Conservation (phyloP, 1,139 yeast species). For the Candida pseudoviswanathii region DNA sequence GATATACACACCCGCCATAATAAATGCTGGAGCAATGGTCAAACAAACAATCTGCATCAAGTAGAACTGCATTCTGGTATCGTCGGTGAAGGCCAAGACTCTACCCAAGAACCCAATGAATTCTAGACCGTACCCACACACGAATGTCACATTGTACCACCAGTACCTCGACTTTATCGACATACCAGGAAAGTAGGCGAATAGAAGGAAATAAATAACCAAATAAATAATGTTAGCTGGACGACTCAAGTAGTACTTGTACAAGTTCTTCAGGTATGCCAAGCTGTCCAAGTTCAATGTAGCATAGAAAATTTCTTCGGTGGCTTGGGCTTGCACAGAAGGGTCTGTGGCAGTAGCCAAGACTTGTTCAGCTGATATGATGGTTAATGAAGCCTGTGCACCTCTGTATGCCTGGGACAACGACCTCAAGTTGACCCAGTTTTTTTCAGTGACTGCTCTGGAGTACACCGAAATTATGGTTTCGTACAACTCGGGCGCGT, state of each 20-base stretch:
- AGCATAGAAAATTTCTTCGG: constrained; percentile 34
- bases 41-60: constrained; percentile 69
- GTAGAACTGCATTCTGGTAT: constrained; percentile 47
- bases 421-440: constrained; percentile 16
- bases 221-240: constrained; percentile 29
- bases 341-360: constrained; percentile 43
- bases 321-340: constrained; percentile 28
- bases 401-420: constrained; percentile 27
- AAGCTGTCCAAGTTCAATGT: constrained; percentile 28
- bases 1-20: constrained; percentile 86
- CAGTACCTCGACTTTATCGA: constrained; percentile 53
- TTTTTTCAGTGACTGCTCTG: constrained; percentile 16
- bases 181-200: constrained; percentile 27
- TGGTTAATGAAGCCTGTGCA: constrained; percentile 40
- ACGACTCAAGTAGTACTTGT: constrained; percentile 29
- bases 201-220: constrained; percentile 22
- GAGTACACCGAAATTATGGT: constrained; percentile 21
- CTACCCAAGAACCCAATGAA: constrained; percentile 74
- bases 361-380: constrained; percentile 31
- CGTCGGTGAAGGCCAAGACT: constrained; percentile 40
- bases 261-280: constrained; percentile 26
- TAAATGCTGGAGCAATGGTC: constrained; percentile 84
- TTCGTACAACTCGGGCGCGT: constrained; percentile 20
- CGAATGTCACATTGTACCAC: constrained; percentile 72
- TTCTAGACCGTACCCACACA: constrained; percentile 64